A percentile compares a stretch with the other conserved stretches of the same genome.
phyloP scores from a whole-genome alignment of 352 stramenopile genomes.

The Phytophthora parvispora region DNA sequence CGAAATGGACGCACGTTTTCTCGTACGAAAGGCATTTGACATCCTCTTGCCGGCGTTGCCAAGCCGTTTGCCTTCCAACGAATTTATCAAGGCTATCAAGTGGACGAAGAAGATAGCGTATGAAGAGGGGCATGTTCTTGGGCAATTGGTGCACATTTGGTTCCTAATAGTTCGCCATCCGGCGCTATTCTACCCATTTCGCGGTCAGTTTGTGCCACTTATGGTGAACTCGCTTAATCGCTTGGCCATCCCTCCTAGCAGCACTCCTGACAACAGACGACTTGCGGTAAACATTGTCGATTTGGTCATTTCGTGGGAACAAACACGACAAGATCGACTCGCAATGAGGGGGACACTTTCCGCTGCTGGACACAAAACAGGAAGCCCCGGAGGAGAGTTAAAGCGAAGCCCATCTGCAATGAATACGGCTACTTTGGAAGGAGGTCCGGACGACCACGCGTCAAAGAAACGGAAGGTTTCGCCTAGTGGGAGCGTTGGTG shows the following conservation, averaged over 20 bases:
- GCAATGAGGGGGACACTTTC: constrained; percentile 24
- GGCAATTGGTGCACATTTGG: constrained; percentile 98
- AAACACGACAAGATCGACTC: constrained; percentile 83
- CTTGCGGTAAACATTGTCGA: constrained; percentile 97
- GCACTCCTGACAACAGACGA: constrained; percentile 92
- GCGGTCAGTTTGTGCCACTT: constrained; percentile 95
- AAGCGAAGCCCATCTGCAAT: constrained; percentile 45
- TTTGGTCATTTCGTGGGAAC: constrained; percentile 97
- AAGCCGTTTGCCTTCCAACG: constrained; percentile 88
- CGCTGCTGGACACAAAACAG: constrained; percentile 5
- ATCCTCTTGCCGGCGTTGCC: constrained; percentile 96
- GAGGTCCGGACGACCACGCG: constrained; percentile 27
- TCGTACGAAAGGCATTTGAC: constrained; percentile 96
- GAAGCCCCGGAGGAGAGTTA: constrained; percentile 34
- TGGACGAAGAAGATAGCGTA: constrained; percentile 99
- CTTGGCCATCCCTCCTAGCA: constrained; percentile 96
- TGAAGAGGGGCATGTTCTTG: constrained; percentile 97
- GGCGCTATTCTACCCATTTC: constrained; percentile 94
- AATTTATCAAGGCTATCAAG: constrained; percentile 98
- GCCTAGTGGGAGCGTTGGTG: constrained; percentile 12
- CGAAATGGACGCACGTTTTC: constrained; percentile 95
- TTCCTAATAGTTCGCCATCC: constrained; percentile 97
- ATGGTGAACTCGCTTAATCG: constrained; percentile 98
- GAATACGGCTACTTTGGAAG: constrained; percentile 16
- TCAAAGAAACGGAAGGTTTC: constrained; percentile 64